These are phyloP conservation scores for Shiraia bambusicola DNA, from an alignment of 2,329 filamentous ascomycete species.

Conservation along the genomic window DNA sequence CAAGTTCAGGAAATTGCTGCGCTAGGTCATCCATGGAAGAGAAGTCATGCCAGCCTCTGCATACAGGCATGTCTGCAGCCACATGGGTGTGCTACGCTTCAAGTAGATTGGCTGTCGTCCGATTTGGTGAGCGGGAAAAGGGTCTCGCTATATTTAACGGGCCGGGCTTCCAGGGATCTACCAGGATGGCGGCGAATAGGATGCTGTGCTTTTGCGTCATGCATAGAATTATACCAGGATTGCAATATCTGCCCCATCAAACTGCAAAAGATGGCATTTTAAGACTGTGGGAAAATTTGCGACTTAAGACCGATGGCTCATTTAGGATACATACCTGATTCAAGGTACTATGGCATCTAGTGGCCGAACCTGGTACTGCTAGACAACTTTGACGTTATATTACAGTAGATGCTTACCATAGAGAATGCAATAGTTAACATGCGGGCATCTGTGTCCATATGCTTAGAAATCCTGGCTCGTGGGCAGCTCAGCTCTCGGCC, in stretches of 20 bases:
- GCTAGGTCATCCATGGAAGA: conserved; percentile 22
- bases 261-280: conserved; percentile 3
- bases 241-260: conserved; percentile 15
- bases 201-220: conserved; percentile 17
- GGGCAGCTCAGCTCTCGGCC: too few species aligned
- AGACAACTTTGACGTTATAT: conserved; percentile 3
- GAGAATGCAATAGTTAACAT: conserved; percentile 1
- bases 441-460: not conserved
- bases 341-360: not conserved
- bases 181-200: conserved; percentile 26
- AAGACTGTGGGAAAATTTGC: conserved; percentile 11
- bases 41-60: conserved; percentile 5
- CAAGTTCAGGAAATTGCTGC: conserved; percentile 16
- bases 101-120: conserved; percentile 28
- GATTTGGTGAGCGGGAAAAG: conserved; percentile 31
- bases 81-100: conserved; percentile 10
- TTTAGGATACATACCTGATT: not conserved
- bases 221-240: conserved; percentile 9
- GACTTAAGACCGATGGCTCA: conserved; percentile 8
- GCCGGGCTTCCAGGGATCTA: conserved; percentile 32
- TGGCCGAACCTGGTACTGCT: not conserved
- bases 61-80: conserved; percentile 2
- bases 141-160: conserved; percentile 29
- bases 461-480: not conserved
- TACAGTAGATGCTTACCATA: conserved; percentile 1